Evolutionary conservation across 768 basidiomycete genomes (phyloP), one percentile per base, ranked within the genome.

Genomic region (Termitomyces bulborhizus): DNA sequence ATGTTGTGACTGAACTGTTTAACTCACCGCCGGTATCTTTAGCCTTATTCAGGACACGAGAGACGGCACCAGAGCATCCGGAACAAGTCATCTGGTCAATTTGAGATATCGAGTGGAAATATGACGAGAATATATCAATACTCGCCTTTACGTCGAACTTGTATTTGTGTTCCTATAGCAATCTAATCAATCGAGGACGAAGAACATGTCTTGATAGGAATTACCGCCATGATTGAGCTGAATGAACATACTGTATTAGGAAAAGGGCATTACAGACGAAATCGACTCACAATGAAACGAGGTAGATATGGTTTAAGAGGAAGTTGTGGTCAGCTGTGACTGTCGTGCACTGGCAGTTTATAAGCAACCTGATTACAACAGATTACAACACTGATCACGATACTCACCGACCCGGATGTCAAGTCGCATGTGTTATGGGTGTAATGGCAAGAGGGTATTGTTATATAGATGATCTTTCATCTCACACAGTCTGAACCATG

Each of bases 51-150:
- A 96, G 76, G 13, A 84, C 93, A 29, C 89, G 83, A 27, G 72
- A 76, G 51, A 96, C 78, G 12, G 93, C 93, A 15, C 87, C 85
- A 31, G 91, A 92, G 74, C 93, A 96, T 27, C 93, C 93, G 29
- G 69, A 65, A 74, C 93, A 96, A 39, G 88, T 83, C 91, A 94
- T 94, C 91, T 92, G 52, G 31, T 16, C n/a, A 53, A 1, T 42
- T 34, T 12, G n/a, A 13, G 15, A 40, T 24, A 24, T n/a, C 31
- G 2, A 46, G 8, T 29, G 37, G n/a, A 27, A 39, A 36, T 5
- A 15, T 6, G 6, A 6, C 26, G 31, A 18, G n/a, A 18, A 15
- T 1, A 26, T 18, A 45, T 18, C 18, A 16, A 13, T 18, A 58
- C 64, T 18, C 60, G 88, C 90, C 84, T 90, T 90, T 70, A 93